Conservation (phyloP, 176 grass and related monocot species). For the Hyparrhenia diplandra region DNA sequence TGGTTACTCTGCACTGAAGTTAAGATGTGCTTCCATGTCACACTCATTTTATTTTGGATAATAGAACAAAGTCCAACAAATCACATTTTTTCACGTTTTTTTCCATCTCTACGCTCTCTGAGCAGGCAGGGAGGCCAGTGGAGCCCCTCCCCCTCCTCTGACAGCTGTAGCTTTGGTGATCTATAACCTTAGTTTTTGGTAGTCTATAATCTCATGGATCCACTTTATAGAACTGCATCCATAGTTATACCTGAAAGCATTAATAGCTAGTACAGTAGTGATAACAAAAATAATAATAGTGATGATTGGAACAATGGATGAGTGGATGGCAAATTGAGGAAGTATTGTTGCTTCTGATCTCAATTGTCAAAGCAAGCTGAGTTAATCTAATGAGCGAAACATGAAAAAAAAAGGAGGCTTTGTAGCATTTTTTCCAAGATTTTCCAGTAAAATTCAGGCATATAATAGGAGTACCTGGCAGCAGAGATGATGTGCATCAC, state of each 20-base stretch:
- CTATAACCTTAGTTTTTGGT: too few species aligned
- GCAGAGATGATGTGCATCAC: background rate
- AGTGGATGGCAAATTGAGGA: background rate
- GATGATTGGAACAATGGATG: background rate
- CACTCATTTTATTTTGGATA: constrained; percentile 18
- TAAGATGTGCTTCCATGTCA: background rate
- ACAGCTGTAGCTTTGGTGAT: too few species aligned
- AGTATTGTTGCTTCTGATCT: background rate
- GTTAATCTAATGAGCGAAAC: background rate
- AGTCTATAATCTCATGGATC: too few species aligned
- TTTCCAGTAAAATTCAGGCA: background rate
- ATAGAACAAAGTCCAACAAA: background rate
- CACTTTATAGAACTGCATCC: too few species aligned
- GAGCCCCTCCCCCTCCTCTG: too few species aligned
- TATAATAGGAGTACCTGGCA: background rate
- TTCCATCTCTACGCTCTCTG: background rate
- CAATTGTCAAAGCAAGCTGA: background rate
- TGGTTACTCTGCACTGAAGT: background rate
- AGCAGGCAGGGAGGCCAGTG: too few species aligned
- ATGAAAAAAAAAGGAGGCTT: background rate
- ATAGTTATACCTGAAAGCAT: too few species aligned
- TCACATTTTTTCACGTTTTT: background rate
- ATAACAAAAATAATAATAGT: background rate
- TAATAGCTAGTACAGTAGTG: too few species aligned
- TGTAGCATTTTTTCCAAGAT: background rate